Evolutionary conservation across 441 rosid genomes (phyloP).

Genomic region (Cnidoscolus chayamansa): DNA sequence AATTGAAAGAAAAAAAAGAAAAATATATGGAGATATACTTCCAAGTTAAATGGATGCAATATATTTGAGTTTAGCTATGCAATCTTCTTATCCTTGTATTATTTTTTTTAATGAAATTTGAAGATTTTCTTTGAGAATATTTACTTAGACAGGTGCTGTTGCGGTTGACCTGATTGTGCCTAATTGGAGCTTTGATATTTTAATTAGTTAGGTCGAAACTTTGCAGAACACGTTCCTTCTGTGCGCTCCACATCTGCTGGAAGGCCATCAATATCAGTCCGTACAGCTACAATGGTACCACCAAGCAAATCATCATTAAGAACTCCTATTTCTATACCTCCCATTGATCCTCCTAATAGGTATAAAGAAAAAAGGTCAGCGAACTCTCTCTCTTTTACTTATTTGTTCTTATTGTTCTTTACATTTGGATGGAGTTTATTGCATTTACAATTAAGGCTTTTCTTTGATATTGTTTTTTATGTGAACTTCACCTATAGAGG

Average conservation of each 20-base stretch:
- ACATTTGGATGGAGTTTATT: constrained; percentile 2
- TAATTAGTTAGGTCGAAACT: constrained; percentile 80
- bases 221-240: constrained; percentile 47
- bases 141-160: neutral
- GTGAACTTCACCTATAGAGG: neutral
- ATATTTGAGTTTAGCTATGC: constrained; percentile 7
- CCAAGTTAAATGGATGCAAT: neutral
- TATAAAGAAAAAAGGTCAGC: constrained; percentile 51
- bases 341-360: constrained; percentile 53
- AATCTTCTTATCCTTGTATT: neutral
- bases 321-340: constrained; percentile 53
- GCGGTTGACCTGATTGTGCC: constrained; percentile 11
- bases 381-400: neutral
- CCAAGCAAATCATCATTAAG: constrained; percentile 51
- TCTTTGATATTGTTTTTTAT: neutral
- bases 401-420: neutral
- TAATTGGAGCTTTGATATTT: constrained; percentile 30
- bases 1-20: neutral
- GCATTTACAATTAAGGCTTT: neutral
- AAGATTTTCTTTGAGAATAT: neutral
- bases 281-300: constrained; percentile 47
- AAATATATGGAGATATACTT: neutral
- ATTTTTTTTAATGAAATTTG: neutral
- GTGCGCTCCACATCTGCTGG: constrained; percentile 71
- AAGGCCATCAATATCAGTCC: constrained; percentile 56